Base-by-base conservation (phyloP, 805 yeast genomes). In the Teunomyces funiuensis region DNA sequence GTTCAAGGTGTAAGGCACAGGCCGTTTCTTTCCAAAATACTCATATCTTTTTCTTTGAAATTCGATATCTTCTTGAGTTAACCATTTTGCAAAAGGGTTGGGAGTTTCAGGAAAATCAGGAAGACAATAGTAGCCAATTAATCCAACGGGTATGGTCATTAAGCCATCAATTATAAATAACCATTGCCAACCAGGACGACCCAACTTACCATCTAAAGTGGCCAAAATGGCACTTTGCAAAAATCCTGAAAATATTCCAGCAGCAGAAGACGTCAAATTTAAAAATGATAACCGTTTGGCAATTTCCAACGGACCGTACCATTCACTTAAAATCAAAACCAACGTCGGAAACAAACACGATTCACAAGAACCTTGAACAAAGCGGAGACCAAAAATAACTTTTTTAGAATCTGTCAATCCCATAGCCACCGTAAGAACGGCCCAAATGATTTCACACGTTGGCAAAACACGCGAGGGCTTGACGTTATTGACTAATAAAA, bases 161-260 rank as follows among this genome's bases (percentile, higher is more conserved):
- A 58, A 33, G 11, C 60, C 63, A 42, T 62, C 64, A 30, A 63
- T 41, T 39, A 73, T 62, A 54, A 69, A 74, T 33, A 73, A 55
- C 73, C 76, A 74, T 53, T 63, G 60, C 77, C 77, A 74, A 3
- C 73, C 69, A n/a, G 57, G 51, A 17, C 65, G 40, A 6, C 78
- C 78, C 14, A 40, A 41, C 15, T 45, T 60, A 30, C 76, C 75
- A 39, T 60, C 70, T 58, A 49, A 65, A 52, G 33, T 43, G 28
- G 17, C 34, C 41, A 48, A 51, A 15, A 55, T 46, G 6, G 52
- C 54, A 7, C 55, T 47, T 36, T 57, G 60, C 45, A 60, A 39
- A 19, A 51, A 44, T 10, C 55, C 54, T 5, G 48, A 42, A 39
- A 50, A 47, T 19, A 50, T 47, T 11, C 37, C 40, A 9, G 47